Conservation (phyloP, 2,329 filamentous ascomycete species). For the Talaromyces sp. region DNA sequence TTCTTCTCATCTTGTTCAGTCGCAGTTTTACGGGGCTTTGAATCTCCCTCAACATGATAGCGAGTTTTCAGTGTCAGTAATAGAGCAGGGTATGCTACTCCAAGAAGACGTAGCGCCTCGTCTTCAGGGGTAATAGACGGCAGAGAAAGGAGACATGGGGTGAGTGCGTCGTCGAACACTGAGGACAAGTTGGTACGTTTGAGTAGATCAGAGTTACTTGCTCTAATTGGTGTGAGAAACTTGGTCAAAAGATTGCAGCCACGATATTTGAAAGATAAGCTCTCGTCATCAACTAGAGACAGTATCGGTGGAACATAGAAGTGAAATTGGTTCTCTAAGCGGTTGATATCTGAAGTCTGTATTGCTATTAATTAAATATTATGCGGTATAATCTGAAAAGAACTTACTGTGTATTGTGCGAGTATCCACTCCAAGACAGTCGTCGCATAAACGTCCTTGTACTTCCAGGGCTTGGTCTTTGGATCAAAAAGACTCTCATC, state of each 20-base stretch:
- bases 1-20: conserved; percentile 24
- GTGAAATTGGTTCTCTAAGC: conserved; percentile 44
- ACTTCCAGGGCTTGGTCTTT: conserved; percentile 41
- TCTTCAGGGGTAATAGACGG: conserved; percentile 72
- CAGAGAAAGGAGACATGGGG: conserved; percentile 69
- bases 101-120: conserved; percentile 65
- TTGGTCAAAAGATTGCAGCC: conserved; percentile 38
- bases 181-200: conserved; percentile 43
- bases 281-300: conserved; percentile 44
- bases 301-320: conserved; percentile 45
- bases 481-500: conserved; percentile 36
- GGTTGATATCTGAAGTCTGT: conserved; percentile 24
- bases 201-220: conserved; percentile 40
- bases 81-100: conserved; percentile 64
- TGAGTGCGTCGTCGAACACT: conserved; percentile 46
- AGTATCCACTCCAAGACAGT: conserved; percentile 37
- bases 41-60: conserved; percentile 30
- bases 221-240: conserved; percentile 35
- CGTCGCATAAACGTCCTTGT: conserved; percentile 33
- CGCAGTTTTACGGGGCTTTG: background rate
- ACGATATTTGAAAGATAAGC: conserved; percentile 34
- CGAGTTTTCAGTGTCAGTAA: conserved; percentile 53
- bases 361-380: conserved; percentile 19
- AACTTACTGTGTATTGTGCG: conserved; percentile 35
- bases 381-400: background rate